phyloP scores from a whole-genome alignment of 345 rosid genomes.

The Chamaenerion angustifolium region DNA sequence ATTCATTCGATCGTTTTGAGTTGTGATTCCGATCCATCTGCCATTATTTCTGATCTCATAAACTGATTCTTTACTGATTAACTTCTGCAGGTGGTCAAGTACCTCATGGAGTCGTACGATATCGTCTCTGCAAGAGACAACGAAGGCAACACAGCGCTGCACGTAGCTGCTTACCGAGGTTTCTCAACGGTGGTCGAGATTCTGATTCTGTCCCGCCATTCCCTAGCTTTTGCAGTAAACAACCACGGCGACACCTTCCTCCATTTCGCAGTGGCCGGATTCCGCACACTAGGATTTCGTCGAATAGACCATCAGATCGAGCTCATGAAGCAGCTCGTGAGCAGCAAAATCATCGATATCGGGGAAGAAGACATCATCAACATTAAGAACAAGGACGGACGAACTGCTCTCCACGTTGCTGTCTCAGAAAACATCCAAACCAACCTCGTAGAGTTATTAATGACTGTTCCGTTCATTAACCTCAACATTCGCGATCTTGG shows the following conservation, averaged over 20 bases:
- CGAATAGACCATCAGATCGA: constrained; percentile 63
- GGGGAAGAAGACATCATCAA: constrained; percentile 30
- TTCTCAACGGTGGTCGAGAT: constrained; percentile 39
- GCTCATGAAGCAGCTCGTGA: constrained; percentile 43
- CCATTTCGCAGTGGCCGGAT: constrained; percentile 77
- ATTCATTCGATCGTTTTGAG: too few relatives aligned
- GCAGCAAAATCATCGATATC: constrained; percentile 25
- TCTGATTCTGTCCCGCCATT: constrained; percentile 36
- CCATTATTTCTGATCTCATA: too few relatives aligned
- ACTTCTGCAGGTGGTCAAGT: constrained; percentile 44
- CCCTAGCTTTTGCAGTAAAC: constrained; percentile 32
- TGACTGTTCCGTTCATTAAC: constrained; percentile 39
- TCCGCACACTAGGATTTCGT: constrained; percentile 57
- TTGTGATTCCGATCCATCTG: too few relatives aligned
- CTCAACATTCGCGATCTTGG: constrained; percentile 50
- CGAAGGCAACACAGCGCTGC: constrained; percentile 76
- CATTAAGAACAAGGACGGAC: constrained; percentile 50
- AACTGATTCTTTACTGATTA: background rate
- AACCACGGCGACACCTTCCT: constrained; percentile 64
- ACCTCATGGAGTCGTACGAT: constrained; percentile 40
- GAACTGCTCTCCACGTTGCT: constrained; percentile 76
- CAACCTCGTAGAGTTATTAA: constrained; percentile 52
- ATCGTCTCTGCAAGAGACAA: constrained; percentile 33
- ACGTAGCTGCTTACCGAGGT: constrained; percentile 74
- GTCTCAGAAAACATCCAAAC: constrained; percentile 48